Evolutionary conservation across 1,284 basidiomycete genomes (phyloP), one percentile per base, ranked within the genome.

Genomic region (Apiotrichum gamsii): DNA sequence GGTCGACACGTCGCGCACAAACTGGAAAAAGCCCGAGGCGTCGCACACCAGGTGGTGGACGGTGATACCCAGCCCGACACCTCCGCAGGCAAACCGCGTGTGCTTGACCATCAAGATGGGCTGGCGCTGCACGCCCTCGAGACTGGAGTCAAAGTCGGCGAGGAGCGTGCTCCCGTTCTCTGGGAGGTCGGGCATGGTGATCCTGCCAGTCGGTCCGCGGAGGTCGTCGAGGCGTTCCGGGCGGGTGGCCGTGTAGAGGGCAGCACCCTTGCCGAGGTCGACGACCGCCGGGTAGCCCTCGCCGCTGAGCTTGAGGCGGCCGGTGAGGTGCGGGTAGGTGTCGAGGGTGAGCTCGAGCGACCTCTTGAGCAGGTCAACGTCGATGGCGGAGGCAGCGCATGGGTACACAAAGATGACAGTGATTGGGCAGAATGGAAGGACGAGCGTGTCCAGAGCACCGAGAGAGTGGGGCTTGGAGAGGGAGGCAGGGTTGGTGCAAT

Each of bases 291-390:
- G 31, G n/a, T 14, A 33, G 25, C 34, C 29, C 10, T 24, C 19
- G 21, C 45, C 4, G 31, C 54, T 24, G n/a, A 48, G 18, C 5
- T 31, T 16, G 1, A 60, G 33, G 4, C 58, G 48, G 8, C 60
- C 60, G n/a, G 58, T 54, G 18, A 62, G 48, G 34, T 58, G 57
- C 13, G 58, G 58, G 45, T 62, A 62, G 45, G 42, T 44, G 49
- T 59, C 51, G 25, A 62, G 54, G 9, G 52, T 13, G 14, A 33
- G 9, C n/a, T 33, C 25, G 24, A 25, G 43, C 11, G 5, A 52
- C 14, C 8, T 55, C 57, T 42, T 41, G 39, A 31, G 28, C 6
- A 8, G 40, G 36, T 19, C 25, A n/a, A n/a, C 10, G 30, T 38
- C 28, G 21, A 20, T 10, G 13, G 16, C n/a, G 38, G n/a, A 4